A percentile compares a stretch with the other conserved stretches of the same genome.
phyloP scores from a whole-genome alignment of 192 early-diverging fungal species.

The Coemansia sp. region DNA sequence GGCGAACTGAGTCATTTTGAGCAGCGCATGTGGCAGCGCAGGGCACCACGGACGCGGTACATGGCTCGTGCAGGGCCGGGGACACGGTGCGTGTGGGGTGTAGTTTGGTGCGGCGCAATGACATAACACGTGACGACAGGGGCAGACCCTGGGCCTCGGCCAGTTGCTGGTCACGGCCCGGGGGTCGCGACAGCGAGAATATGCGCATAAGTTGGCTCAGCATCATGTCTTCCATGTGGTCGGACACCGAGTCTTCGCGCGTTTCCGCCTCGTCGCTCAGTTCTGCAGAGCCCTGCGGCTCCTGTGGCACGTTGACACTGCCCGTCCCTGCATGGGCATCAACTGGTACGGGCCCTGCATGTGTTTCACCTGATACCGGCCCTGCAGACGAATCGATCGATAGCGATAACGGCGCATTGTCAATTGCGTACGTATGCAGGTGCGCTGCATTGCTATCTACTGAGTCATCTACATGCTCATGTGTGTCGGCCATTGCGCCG shows the following conservation, averaged over 20 bases:
- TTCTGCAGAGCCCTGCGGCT: too few relatives aligned
- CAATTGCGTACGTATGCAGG: not conserved
- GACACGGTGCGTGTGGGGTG: not conserved
- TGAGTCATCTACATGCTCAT: too few relatives aligned
- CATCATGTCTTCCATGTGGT: conserved; percentile 19
- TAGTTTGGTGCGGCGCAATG: not conserved
- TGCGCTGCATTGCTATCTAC: not conserved
- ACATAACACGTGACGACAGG: conserved; percentile 36
- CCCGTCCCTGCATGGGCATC: too few relatives aligned
- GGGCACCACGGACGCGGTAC: too few relatives aligned
- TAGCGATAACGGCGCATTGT: too few relatives aligned
- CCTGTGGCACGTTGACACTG: too few relatives aligned
- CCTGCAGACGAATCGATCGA: not conserved
- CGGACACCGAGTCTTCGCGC: not conserved
- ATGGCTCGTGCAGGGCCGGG: not conserved
- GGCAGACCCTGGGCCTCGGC: conserved; percentile 51
- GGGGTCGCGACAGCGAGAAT: conserved; percentile 33
- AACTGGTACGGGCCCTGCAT: not conserved
- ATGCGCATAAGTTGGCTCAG: conserved; percentile 34
- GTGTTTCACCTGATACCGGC: not conserved
- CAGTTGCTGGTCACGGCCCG: conserved; percentile 32
- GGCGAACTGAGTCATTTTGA: not conserved
- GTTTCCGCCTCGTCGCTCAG: not conserved
- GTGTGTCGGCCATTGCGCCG: not conserved
- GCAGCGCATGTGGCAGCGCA: too few relatives aligned